Base-by-base conservation (phyloP, 2,329 filamentous ascomycete genomes). In the Stachybotrys chartarum region DNA sequence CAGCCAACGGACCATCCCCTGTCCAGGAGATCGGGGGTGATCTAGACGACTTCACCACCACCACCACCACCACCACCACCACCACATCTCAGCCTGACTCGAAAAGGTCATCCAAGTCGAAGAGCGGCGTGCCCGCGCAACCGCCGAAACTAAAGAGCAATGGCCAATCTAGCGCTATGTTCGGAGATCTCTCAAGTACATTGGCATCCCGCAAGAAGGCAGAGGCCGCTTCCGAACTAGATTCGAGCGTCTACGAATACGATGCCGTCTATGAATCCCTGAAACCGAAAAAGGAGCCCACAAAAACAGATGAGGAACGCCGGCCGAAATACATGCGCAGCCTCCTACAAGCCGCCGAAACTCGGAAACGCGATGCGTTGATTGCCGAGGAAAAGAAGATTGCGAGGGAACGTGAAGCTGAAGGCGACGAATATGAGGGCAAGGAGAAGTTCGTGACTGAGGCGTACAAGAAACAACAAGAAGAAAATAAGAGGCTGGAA, bases 381-480 rank as follows among this genome's bases (percentile, higher is more conserved):
- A 85, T 91, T 31, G 90, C 90, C 3, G 86, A 90, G 66, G 90
- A 94, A 72, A 91, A 91, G 72, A 83, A 88, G 69, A 78, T 94
- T 62, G 85, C 88, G 62, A 80, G 85, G 30, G 90, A 94, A 68
- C 80, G 90, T 50, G 89, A 89, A 64, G 86, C 83, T 0, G 90
- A 94, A 68, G 90, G 90, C 17, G 90, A 93, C 39, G 87, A 88
- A 65, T 94, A 85, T 64, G 87, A 81, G 0, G 90, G 87, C 63
- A 94, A 92, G 73, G 90, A 94, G 67, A 90, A 87, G 70, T 94
- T 94, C 62, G 90, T 94, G 39, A 94, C 90, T 0, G 86, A 85
- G 56, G 89, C 89, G 42, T 95, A 94, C 69, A 90, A 88, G 74
- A 79, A 81, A 65, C 89, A 93, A 66, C 88, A 92, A 65, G 88